Base-by-base conservation (phyloP, 345 rosid genomes). In the Populus deltoides region DNA sequence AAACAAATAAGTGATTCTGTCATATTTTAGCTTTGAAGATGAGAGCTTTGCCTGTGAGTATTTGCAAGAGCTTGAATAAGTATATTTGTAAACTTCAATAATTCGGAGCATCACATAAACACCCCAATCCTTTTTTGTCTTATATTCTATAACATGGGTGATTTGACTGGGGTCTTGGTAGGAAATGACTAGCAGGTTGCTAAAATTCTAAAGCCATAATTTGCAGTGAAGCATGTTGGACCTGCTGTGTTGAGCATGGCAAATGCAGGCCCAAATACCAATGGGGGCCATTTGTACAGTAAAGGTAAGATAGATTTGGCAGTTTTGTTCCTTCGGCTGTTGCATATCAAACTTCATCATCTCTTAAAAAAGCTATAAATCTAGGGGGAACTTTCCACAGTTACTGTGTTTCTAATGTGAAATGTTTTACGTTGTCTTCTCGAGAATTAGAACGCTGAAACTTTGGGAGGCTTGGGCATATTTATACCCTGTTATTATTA, bases 241-340 rank as follows among this genome's bases (percentile, higher is more conserved):
- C 93, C 98, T 39, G 97, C 96, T 77, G 87, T 92, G 22, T 76
- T 93, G 84, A 95, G 98, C 86, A 95, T 95, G 98, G 99, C 99
- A 24, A 95, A 92, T 75, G 94, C 97, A 65, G 96, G 99, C 75
- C 98, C 99, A 36, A 85, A 92, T 66, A 95, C 99, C 66, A 95
- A 93, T 59, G 97, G 99, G 45, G 92, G 97, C 86, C 99, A 89
- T 93, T 81, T 93, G 96, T 80, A 92, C 99, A 7, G 88, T 95
- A 29, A 87, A 89, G 92, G 99, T 95, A 53, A 76, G 77, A 71
- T 35, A 29, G 49, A 59, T 71, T 75, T 70, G 61, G 67, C 77
- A n/a, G 3, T 66, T 20, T 70, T 77, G 6, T 53, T 72, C 18
- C 22, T 79, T 73, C 74, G 29, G 41, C 49, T 63, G 43, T 70